These are phyloP conservation scores for Trypanosomatidae sp. DNA, from an alignment of 208 protist genomes.

Conservation along the genomic window DNA sequence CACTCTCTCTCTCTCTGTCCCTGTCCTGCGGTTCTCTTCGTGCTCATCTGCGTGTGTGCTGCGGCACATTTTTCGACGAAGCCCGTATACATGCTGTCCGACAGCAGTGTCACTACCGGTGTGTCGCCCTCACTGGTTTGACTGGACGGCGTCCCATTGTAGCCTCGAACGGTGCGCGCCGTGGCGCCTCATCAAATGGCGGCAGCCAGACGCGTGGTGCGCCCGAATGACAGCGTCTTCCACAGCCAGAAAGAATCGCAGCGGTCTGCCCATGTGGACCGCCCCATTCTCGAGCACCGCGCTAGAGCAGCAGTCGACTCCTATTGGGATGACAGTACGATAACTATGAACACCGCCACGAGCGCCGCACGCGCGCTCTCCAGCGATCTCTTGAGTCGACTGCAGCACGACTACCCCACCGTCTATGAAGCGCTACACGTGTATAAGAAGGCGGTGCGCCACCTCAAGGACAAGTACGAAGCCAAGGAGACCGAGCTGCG, in stretches of 20 bases:
- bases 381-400: conserved; percentile 6
- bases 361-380: conserved; percentile 3
- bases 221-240: neutral
- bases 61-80: neutral
- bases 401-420: conserved; percentile 29
- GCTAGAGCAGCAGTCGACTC: neutral
- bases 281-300: neutral
- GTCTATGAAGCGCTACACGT: conserved; percentile 23
- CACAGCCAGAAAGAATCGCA: neutral
- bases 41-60: neutral
- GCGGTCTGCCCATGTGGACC: neutral
- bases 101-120: neutral
- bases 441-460: conserved; percentile 44
- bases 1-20: neutral
- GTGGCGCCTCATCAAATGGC: neutral
- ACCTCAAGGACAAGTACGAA: conserved; percentile 41
- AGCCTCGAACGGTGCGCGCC: neutral
- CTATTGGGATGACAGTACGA: neutral
- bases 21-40: neutral
- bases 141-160: neutral
- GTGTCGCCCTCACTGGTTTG: neutral
- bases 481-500: conserved; percentile 74
- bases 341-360: neutral
- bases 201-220: neutral
- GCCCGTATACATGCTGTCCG: neutral